A percentile compares a stretch with the other conserved stretches of the same genome.
phyloP scores from a whole-genome alignment of 176 grass and related monocot species.

The maize (Zea mays) region Zm-B73-REFERENCE-NAM-5.0 NC_050105.1:5954001-5954500 shows the following conservation, averaged over 20 bases:
- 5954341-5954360: background rate
- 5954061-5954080: slow-evolving; percentile 93
- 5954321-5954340: slow-evolving; percentile 23
- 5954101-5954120: slow-evolving; percentile 48
- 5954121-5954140: slow-evolving; percentile 84
- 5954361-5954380: background rate
- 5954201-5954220: slow-evolving; percentile 86
- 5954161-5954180: slow-evolving; percentile 63
- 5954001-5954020: slow-evolving; percentile 59
- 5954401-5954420: background rate
- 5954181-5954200: slow-evolving; percentile 80
- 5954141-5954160: slow-evolving; percentile 75
- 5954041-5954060: slow-evolving; percentile 97
- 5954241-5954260: slow-evolving; percentile 80
- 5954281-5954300: slow-evolving; percentile 85
- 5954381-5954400: slow-evolving; percentile 24
- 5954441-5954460: slow-evolving; percentile 87
- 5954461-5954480: slow-evolving; percentile 82
- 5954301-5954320: slow-evolving; percentile 70
- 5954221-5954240: slow-evolving; percentile 87
- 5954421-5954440: slow-evolving; percentile 63
- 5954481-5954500: slow-evolving; percentile 82
- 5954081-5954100: slow-evolving; percentile 52
- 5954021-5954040: slow-evolving; percentile 89
- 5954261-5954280: slow-evolving; percentile 96